phyloP scores from a whole-genome alignment of 768 basidiomycete species.

The Boletus rubroflammeus region DNA sequence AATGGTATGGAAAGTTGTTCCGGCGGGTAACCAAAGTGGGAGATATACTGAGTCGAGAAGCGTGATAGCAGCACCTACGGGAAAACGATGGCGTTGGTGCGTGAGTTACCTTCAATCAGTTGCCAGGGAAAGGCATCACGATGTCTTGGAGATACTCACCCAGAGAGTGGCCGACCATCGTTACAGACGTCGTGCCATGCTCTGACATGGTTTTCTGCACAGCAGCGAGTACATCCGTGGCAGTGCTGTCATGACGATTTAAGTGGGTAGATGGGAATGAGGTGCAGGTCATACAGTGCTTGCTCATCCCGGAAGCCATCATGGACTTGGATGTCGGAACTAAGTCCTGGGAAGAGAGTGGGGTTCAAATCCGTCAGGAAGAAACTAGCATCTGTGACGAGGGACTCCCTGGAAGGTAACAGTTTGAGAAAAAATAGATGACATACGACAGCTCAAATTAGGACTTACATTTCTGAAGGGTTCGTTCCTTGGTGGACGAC shows the following conservation, averaged over 20 bases:
- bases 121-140: background rate
- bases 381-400: slow-evolving; percentile 43
- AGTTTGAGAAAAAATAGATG: background rate
- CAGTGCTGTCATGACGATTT: slow-evolving; percentile 31
- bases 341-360: slow-evolving; percentile 49
- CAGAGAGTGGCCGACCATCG: slow-evolving; percentile 44
- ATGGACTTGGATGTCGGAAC: slow-evolving; percentile 41
- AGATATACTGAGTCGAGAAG: slow-evolving; percentile 41
- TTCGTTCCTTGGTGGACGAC: slow-evolving; percentile 38
- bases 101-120: background rate
- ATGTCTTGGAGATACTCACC: slow-evolving; percentile 18
- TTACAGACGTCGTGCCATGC: slow-evolving; percentile 37
- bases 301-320: slow-evolving; percentile 46
- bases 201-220: slow-evolving; percentile 39
- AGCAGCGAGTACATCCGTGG: slow-evolving; percentile 40
- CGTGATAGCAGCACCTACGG: slow-evolving; percentile 34
- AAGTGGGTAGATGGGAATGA: background rate
- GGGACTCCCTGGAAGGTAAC: slow-evolving; percentile 26
- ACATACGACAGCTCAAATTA: background rate
- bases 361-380: slow-evolving; percentile 33
- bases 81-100: background rate
- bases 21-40: slow-evolving; percentile 34
- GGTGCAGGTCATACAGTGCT: slow-evolving; percentile 33
- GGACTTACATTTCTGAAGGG: slow-evolving; percentile 27
- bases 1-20: slow-evolving; percentile 31